These are phyloP conservation scores for Colletotrichum truncatum DNA, from an alignment of 2,329 filamentous ascomycete species.

Conservation along the genomic window DNA sequence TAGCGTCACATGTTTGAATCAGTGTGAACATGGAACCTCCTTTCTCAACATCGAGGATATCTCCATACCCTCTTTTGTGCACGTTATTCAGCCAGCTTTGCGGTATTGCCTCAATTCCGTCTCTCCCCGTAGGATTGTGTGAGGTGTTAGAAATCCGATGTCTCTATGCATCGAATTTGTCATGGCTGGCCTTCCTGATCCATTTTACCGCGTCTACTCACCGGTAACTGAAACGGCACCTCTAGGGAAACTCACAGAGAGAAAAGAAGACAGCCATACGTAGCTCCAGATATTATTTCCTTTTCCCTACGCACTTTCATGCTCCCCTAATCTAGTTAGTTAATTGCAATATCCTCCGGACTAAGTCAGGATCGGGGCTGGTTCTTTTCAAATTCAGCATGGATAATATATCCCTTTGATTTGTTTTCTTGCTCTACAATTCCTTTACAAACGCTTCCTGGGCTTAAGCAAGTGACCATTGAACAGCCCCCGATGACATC, in stretches of 20 bases:
- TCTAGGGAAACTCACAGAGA: background rate
- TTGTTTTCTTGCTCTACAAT: background rate
- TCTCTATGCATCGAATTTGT: too few species aligned
- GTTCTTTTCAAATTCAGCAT: background rate
- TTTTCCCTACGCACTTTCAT: background rate
- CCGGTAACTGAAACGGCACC: too few species aligned
- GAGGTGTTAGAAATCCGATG: too few species aligned
- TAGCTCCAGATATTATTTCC: background rate
- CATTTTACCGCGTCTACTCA: too few species aligned
- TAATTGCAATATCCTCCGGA: background rate
- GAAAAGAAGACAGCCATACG: background rate
- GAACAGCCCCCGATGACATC: background rate
- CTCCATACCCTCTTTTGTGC: background rate
- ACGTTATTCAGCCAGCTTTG: too few species aligned
- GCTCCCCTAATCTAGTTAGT: background rate
- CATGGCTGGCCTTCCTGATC: too few species aligned
- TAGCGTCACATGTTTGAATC: background rate
- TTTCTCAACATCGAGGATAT: background rate
- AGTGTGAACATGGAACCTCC: conserved; percentile 4
- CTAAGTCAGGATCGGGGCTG: background rate
- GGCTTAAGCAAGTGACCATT: background rate
- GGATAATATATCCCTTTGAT: background rate
- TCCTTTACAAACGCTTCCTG: background rate
- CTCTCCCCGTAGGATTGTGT: too few species aligned
- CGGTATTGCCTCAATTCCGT: too few species aligned